phyloP scores from a whole-genome alignment of 352 stramenopile genomes.

The Globisporangium ultimum region DNA sequence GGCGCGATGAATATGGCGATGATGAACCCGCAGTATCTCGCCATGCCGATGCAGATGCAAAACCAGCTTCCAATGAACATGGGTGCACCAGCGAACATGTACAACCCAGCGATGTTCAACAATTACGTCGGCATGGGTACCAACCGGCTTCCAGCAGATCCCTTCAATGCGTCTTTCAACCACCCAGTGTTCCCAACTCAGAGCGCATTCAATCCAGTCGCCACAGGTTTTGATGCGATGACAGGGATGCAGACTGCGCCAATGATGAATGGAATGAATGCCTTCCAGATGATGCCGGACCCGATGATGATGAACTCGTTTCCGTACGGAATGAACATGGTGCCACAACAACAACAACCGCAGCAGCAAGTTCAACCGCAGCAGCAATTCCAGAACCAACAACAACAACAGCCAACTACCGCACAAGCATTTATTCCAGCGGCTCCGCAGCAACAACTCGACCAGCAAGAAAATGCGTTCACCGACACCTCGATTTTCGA shows the following conservation, averaged over 20 bases:
- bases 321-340: constrained; percentile 27
- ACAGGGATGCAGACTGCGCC: constrained; percentile 33
- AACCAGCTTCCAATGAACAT: constrained; percentile 49
- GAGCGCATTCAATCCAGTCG: constrained; percentile 15
- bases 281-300: constrained; percentile 41
- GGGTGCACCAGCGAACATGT: constrained; percentile 34
- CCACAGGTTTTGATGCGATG: constrained; percentile 24
- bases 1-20: constrained; percentile 27
- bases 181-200: constrained; percentile 31
- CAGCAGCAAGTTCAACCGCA: constrained; percentile 22
- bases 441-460: constrained; percentile 17
- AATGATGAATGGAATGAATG: constrained; percentile 55
- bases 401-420: neutral
- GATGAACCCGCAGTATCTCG: constrained; percentile 63
- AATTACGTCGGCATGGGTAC: constrained; percentile 19
- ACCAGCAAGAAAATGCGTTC: constrained; percentile 16
- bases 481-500: constrained; percentile 36
- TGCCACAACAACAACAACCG: constrained; percentile 20
- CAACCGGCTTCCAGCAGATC: constrained; percentile 53
- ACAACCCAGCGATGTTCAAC: constrained; percentile 29
- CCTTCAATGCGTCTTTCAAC: constrained; percentile 63
- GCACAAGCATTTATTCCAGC: constrained; percentile 2
- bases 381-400: constrained; percentile 15
- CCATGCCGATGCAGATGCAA: constrained; percentile 51
- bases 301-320: constrained; percentile 46